Evolutionary conservation across 139 green algal species (phyloP).

Genomic region (Gonium pectorale): DNA sequence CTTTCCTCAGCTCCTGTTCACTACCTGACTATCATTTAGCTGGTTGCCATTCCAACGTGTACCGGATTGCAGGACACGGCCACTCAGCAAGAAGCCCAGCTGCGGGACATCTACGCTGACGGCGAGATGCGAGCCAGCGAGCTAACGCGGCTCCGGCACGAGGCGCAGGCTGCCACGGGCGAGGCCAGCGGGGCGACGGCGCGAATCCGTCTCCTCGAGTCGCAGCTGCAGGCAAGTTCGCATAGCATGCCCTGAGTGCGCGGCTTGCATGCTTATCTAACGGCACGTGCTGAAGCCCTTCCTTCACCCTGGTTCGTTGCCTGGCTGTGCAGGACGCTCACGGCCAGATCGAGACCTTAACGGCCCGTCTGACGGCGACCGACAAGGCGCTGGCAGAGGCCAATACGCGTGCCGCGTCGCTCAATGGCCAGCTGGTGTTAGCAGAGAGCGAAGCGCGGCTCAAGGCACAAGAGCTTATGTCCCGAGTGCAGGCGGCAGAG

Average conservation of each 20-base stretch:
- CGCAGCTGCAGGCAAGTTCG: conserved; percentile 20
- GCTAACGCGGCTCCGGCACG: conserved; percentile 26
- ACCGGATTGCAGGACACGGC: conserved; percentile 34
- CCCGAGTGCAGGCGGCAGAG: conserved; percentile 32
- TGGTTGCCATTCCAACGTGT: no score
- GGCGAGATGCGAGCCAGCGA: conserved; percentile 21
- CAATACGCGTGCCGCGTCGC: conserved; percentile 33
- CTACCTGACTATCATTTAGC: no score
- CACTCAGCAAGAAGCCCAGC: conserved; percentile 37
- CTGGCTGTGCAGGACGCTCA: conserved; percentile 24
- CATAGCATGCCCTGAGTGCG: no score
- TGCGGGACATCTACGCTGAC: conserved; percentile 38
- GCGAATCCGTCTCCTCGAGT: conserved; percentile 8
- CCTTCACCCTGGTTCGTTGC: no score
- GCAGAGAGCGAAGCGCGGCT: conserved; percentile 49
- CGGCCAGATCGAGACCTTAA: conserved; percentile 30
- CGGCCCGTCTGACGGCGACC: conserved; percentile 26
- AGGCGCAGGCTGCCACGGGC: conserved; percentile 5
- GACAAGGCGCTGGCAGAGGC: conserved; percentile 43
- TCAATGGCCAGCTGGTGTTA: conserved; percentile 45
- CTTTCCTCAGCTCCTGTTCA: no score
- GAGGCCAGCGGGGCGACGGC: conserved; percentile 15
- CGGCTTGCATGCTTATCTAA: background rate
- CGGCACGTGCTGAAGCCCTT: no score
- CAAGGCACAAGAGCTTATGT: conserved; percentile 36